Percentiles rank a stretch among this genome's conserved stretches.
Evolutionary conservation across 805 yeast species (phyloP).

Genomic region (Sugiyamaella marilandica): DNA sequence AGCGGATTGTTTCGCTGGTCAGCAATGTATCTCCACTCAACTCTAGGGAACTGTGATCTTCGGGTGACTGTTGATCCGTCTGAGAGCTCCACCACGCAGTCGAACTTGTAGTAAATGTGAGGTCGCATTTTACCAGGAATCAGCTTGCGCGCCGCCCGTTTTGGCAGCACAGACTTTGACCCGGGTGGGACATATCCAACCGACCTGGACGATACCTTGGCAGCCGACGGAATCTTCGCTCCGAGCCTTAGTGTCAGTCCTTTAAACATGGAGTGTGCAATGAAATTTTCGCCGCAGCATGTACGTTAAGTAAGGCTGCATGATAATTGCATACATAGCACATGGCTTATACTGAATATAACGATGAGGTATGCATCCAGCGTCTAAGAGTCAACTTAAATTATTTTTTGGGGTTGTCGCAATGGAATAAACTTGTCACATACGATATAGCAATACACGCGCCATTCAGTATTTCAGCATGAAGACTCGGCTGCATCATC

Average conservation of each 20-base stretch:
- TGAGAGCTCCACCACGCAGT: constrained; percentile 80
- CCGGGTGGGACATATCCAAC: constrained; percentile 20
- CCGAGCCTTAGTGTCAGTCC: background rate
- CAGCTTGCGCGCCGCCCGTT: constrained; percentile 27
- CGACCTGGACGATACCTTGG: background rate
- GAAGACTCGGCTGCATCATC: no score
- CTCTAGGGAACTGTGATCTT: constrained; percentile 82
- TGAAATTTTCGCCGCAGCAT: constrained; percentile 2
- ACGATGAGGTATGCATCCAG: no score
- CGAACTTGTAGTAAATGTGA: constrained; percentile 86
- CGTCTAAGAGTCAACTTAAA: no score
- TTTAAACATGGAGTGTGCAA: background rate
- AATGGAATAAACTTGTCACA: no score
- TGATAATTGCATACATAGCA: no score
- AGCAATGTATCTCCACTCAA: constrained; percentile 74
- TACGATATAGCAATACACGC: no score
- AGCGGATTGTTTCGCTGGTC: constrained; percentile 83
- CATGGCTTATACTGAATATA: constrained; percentile 4
- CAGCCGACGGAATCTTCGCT: background rate
- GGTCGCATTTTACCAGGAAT: constrained; percentile 81
- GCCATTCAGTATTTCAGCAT: no score
- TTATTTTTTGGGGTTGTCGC: no score
- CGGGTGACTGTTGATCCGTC: constrained; percentile 89
- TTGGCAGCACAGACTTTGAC: constrained; percentile 13
- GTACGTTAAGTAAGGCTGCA: no score